Evolutionary conservation across 345 rosid genomes (phyloP).

Genomic region (Boechera retrofracta): DNA sequence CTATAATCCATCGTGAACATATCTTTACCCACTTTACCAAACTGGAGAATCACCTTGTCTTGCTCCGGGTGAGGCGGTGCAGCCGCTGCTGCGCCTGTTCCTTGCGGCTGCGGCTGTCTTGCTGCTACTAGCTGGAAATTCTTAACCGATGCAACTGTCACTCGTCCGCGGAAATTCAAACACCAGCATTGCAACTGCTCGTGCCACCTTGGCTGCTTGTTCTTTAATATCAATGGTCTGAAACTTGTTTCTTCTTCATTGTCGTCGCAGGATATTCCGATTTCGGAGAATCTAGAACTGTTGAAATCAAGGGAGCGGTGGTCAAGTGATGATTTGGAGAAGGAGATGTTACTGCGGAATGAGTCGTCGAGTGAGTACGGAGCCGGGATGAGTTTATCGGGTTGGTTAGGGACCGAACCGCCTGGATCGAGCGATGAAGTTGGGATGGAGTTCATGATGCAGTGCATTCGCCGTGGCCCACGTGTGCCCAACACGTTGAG

Average conservation of each 20-base stretch:
- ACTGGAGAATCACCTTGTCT: constrained; percentile 93
- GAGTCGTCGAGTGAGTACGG: constrained; percentile 56
- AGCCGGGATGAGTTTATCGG: constrained; percentile 54
- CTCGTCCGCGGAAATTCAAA: constrained; percentile 68
- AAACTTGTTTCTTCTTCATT: constrained; percentile 49
- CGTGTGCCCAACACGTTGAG: constrained; percentile 68
- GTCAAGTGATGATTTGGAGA: constrained; percentile 59
- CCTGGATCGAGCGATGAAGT: constrained; percentile 57
- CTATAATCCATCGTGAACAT: constrained; percentile 99
- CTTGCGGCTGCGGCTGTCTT: constrained; percentile 51
- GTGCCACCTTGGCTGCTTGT: constrained; percentile 77
- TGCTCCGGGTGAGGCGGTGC: constrained; percentile 61
- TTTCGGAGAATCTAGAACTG: constrained; percentile 59
- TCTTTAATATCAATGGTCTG: constrained; percentile 59
- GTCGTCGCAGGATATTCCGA: constrained; percentile 49
- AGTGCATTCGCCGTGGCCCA: constrained; percentile 71
- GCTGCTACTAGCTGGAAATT: constrained; percentile 67
- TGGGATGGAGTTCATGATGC: constrained; percentile 70
- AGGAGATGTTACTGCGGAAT: constrained; percentile 62
- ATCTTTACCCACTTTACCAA: constrained; percentile 94
- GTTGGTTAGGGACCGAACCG: constrained; percentile 66
- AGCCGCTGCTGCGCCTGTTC: constrained; percentile 39
- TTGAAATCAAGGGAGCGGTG: constrained; percentile 59
- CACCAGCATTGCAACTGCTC: constrained; percentile 76
- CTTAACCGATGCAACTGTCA: constrained; percentile 72